A percentile compares a stretch with the other conserved stretches of the same genome.
Conservation (phyloP, 805 yeast genomes). For the Ogataea polymorpha region DNA sequence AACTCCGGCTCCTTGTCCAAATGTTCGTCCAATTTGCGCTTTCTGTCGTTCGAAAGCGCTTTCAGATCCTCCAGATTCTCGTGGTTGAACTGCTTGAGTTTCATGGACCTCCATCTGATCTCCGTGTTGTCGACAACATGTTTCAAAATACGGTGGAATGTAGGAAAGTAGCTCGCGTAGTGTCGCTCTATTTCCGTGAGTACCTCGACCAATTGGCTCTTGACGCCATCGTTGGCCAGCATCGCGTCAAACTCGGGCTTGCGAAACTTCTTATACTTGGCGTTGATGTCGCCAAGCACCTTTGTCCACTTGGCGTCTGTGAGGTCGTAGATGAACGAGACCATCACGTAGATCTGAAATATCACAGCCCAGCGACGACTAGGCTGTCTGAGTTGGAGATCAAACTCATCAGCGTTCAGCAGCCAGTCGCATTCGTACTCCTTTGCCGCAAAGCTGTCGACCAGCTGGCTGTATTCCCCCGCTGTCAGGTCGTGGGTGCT, state of each 20-base stretch:
- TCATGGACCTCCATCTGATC: constrained; percentile 28
- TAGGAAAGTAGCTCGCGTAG: constrained; percentile 12
- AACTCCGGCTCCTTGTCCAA: constrained; percentile 7
- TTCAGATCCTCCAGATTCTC: constrained; percentile 18
- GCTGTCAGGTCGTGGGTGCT: constrained; percentile 1
- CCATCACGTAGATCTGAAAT: constrained; percentile 27
- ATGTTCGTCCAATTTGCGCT: constrained; percentile 25
- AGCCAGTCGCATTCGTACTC: constrained; percentile 31
- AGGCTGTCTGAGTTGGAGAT: constrained; percentile 16
- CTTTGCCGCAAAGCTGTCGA: constrained; percentile 12
- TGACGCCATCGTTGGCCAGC: constrained; percentile 14
- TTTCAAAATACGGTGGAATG: constrained; percentile 15
- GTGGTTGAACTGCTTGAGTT: constrained; percentile 29
- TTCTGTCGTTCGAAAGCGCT: constrained; percentile 15
- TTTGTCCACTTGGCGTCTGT: constrained; percentile 20
- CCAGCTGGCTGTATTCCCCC: constrained; percentile 9
- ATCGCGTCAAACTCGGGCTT: constrained; percentile 21
- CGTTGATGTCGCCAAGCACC: constrained; percentile 16
- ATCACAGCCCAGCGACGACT: constrained; percentile 18
- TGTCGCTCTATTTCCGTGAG: constrained; percentile 24
- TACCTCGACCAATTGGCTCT: constrained; percentile 14
- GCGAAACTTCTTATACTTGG: constrained; percentile 23
- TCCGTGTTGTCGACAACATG: constrained; percentile 19
- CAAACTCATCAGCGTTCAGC: constrained; percentile 23
- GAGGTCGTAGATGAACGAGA: constrained; percentile 20